Evolutionary conservation across 2,329 filamentous ascomycete species (phyloP), one percentile per base, ranked within the genome.

Genomic region (Pseudodiploospora longispora): DNA sequence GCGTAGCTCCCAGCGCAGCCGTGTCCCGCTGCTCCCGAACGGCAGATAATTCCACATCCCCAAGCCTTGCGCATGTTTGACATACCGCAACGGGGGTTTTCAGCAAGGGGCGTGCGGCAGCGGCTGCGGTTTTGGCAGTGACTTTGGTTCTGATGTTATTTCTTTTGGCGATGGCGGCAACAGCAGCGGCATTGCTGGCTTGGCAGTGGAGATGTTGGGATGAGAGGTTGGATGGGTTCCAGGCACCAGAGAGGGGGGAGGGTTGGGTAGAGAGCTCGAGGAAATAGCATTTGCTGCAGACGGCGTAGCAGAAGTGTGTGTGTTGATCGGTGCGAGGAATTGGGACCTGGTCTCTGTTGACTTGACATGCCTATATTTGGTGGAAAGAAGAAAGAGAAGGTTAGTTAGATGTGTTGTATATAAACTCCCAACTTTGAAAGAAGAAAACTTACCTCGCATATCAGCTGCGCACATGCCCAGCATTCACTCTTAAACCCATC

Each of bases 211-310:
- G n/a, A 38, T 52, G 50, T 30, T 52, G 50, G 5, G 37, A n/a
- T 4, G 43, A 27, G 27, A 52, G 44, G 44, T 50, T 42, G 32
- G 27, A 27, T 32, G 43, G 30, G 34, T 40, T 40, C 38, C 41
- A 44, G 7, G 41, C 30, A 8, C 43, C 48, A 10, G 31, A n/a
- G 12, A 31, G 19, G 5, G 42, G 46, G 3, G 44, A 36, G 4
- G 46, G 46, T 2, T 30, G 30, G 6, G 41, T 40, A 1, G 9
- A 7, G 3, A 37, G 30, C 10, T 30, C 27, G n/a, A 32, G 10
- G 29, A 52, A 12, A 37, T 49, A 52, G 46, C 50, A 52, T n/a
- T 38, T 47, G 5, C 44, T 49, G 44, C 50, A 52, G 27, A 52
- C 35, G 32, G 47, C 50, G 47, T 43, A 48, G 44, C 50, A 52